Percentiles rank a stretch among this genome's conserved stretches.
Conservation (phyloP, 106 monocot species). For the Agapanthus africanus region DNA sequence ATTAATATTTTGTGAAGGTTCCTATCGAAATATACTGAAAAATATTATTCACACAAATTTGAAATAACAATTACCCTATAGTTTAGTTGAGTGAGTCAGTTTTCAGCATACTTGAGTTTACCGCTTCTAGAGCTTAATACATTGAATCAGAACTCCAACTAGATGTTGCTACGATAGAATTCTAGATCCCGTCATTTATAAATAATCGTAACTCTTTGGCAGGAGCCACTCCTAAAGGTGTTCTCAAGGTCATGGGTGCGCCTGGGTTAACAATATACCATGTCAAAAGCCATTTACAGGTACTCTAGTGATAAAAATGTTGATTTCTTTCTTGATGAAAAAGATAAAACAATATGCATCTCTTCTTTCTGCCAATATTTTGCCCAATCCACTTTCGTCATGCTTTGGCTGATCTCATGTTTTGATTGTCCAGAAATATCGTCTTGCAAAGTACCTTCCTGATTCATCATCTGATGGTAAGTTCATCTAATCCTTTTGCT, state of each 20-base stretch:
- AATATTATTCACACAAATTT: too few species aligned
- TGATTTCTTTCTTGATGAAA: background rate
- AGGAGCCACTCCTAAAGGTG: conserved; percentile 93
- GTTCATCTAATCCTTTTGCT: background rate
- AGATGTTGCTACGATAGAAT: background rate
- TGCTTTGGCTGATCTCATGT: background rate
- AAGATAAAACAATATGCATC: too few species aligned
- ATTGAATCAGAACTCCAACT: background rate
- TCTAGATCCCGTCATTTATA: background rate
- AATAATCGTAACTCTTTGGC: background rate
- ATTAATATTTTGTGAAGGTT: too few species aligned
- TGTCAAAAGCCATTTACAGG: conserved; percentile 96
- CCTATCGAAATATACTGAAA: background rate
- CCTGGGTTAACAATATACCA: conserved; percentile 81
- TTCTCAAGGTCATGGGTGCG: conserved; percentile 78
- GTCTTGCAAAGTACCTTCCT: conserved; percentile 78
- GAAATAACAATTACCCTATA: too few species aligned
- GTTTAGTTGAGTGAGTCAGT: background rate
- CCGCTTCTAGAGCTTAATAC: background rate
- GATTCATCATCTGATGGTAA: conserved; percentile 71
- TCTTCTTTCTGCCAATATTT: too few species aligned
- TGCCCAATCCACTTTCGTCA: conserved; percentile 2
- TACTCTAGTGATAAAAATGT: conserved; percentile 9
- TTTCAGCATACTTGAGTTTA: background rate
- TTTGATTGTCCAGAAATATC: conserved; percentile 57